Percentiles rank a stretch among this genome's conserved stretches.
Conservation (phyloP, 2,329 filamentous ascomycete genomes). For the Cryoendolithus antarcticus region DNA sequence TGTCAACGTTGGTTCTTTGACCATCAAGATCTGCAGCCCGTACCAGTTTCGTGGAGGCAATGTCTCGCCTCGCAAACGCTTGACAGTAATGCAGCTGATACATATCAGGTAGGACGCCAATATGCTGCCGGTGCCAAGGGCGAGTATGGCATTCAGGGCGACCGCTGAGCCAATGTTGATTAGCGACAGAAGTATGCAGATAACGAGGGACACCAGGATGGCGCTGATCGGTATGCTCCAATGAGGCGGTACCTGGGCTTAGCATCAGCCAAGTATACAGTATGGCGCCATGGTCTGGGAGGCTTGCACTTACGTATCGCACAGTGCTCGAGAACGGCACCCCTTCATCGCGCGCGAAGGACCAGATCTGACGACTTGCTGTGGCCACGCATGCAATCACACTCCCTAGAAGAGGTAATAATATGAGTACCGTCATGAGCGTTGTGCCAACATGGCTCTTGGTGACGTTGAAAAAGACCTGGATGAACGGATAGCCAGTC, state of each 20-base stretch:
- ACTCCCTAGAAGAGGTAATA: slow-evolving; percentile 20
- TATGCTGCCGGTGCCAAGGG: slow-evolving; percentile 26
- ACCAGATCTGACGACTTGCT: slow-evolving; percentile 26
- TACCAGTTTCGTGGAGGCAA: slow-evolving; percentile 26
- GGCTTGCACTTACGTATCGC: slow-evolving; percentile 8
- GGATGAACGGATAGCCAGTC: slow-evolving; percentile 22
- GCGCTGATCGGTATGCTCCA: slow-evolving; percentile 14
- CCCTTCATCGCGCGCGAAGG: slow-evolving; percentile 10
- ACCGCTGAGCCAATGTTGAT: slow-evolving; percentile 28
- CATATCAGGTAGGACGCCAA: slow-evolving; percentile 29
- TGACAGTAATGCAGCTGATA: slow-evolving; percentile 25
- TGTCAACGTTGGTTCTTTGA: slow-evolving; percentile 1
- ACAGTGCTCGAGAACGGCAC: slow-evolving; percentile 10
- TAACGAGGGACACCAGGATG: slow-evolving; percentile 12
- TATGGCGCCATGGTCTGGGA: no score
- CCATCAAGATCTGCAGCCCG: slow-evolving; percentile 20
- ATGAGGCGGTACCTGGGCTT: background rate
- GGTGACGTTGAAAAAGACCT: slow-evolving; percentile 26
- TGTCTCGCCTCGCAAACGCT: slow-evolving; percentile 22
- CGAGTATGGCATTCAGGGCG: slow-evolving; percentile 31
- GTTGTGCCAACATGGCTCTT: slow-evolving; percentile 20
- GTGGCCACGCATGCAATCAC: slow-evolving; percentile 26
- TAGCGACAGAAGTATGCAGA: slow-evolving; percentile 19
- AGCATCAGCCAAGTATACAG: no score
- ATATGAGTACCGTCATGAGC: slow-evolving; percentile 22